Percentiles rank a stretch among this genome's conserved stretches.
Conservation (phyloP, 1,139 yeast species). For the Protomyces inundatus region DNA sequence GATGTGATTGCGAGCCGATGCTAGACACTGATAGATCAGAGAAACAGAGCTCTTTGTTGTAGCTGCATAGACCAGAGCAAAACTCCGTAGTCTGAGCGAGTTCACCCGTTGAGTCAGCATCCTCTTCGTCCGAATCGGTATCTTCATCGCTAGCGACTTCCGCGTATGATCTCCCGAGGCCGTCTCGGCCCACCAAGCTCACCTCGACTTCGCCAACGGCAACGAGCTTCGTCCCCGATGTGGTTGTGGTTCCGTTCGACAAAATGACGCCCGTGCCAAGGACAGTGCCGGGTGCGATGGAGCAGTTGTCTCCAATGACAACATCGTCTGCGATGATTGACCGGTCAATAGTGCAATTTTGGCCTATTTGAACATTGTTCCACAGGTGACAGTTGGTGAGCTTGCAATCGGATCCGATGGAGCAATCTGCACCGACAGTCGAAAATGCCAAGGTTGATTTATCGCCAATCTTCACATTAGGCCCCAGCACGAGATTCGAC, state of each 20-base stretch:
- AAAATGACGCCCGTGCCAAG: slow-evolving; percentile 68
- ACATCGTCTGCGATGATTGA: slow-evolving; percentile 68
- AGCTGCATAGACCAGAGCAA: slow-evolving; percentile 62
- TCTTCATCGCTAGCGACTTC: slow-evolving; percentile 54
- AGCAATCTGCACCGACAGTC: slow-evolving; percentile 79
- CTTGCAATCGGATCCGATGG: slow-evolving; percentile 68
- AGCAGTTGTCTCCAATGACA: slow-evolving; percentile 49
- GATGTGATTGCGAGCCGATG: slow-evolving; percentile 41
- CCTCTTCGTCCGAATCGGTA: slow-evolving; percentile 43
- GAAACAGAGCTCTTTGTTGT: slow-evolving; percentile 57
- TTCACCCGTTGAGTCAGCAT: slow-evolving; percentile 38
- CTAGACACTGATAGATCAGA: slow-evolving; percentile 73
- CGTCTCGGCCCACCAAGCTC: slow-evolving; percentile 38
- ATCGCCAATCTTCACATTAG: slow-evolving; percentile 49
- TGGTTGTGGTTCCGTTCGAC: slow-evolving; percentile 42
- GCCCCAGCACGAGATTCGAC: slow-evolving; percentile 59
- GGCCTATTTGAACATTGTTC: slow-evolving; percentile 73
- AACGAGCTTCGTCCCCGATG: slow-evolving; percentile 33
- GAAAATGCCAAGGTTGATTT: slow-evolving; percentile 55
- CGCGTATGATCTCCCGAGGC: slow-evolving; percentile 56
- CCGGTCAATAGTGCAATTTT: slow-evolving; percentile 52
- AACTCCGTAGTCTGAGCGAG: slow-evolving; percentile 45
- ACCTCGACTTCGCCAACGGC: slow-evolving; percentile 36
- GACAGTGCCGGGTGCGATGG: slow-evolving; percentile 64
- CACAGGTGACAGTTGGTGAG: slow-evolving; percentile 76